Base-by-base conservation (phyloP, 305 asterid species). In the Fraxinus floribunda region DNA sequence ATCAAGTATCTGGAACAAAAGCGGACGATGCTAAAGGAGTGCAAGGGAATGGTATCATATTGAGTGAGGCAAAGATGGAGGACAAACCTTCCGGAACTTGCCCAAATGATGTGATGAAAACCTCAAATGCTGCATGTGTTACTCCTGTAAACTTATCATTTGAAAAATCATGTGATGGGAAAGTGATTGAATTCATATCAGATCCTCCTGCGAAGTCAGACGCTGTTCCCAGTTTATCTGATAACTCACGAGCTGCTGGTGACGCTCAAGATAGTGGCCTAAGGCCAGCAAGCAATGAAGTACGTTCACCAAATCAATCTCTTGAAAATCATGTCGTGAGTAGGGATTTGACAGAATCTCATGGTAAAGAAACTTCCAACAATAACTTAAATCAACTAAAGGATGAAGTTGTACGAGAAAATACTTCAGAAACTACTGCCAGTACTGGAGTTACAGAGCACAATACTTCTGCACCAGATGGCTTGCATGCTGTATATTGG, bases 401-500 rank as follows among this genome's bases (percentile, higher is more conserved):
- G 34, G 88, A 88, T 68, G 89, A 60, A 76, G 86, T 82, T 71
- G 87, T 79, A 68, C 80, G 46, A 46, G 89, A 79, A 81, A 91
- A 84, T 85, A 77, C 84, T 75, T 85, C 88, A 79, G 93, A 85
- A 83, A 78, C 78, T 83, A 86, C 91, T 85, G 76, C 84, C 49
- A 85, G 82, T 82, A 81, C 86, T 79, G 89, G 78, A 80, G 83
- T 29, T 75, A 77, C 83, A 36, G 88, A 87, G 77, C 88, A 83
- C 30, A 86, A 44, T 35, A 78, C 71, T 64, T 85, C 93, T 78
- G 84, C 88, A 73, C 84, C 88, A 49, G 90, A 84, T 62, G 83
- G 77, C 76, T 78, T 91, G 83, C 89, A 82, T 85, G 83, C 75
- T 62, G 92, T 93, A 82, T 90, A 83, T 83, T 96, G 98, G 98